Evolutionary conservation across 495 filamentous ascomycete species (phyloP).

Genomic region (Amorphotheca resinae): DNA sequence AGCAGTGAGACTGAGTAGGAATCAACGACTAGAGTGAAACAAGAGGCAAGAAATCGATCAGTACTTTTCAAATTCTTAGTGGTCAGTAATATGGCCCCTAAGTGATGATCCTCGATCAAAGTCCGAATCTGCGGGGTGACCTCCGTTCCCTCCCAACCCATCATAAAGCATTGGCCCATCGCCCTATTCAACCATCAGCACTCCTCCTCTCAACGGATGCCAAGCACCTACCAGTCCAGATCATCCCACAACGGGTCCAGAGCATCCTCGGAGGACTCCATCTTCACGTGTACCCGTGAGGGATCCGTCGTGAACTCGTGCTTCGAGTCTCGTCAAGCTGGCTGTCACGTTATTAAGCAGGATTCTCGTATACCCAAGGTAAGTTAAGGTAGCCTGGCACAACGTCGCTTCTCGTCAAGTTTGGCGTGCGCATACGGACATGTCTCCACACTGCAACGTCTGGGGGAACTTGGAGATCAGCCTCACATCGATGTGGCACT

Average conservation of each 20-base stretch:
- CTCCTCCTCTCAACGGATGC: not conserved
- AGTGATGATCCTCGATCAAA: constrained; percentile 73
- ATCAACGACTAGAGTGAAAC: too few relatives aligned
- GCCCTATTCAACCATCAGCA: constrained; percentile 28
- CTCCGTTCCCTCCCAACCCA: constrained; percentile 87
- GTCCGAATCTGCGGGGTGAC: constrained; percentile 75
- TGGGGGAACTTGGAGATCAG: too few relatives aligned
- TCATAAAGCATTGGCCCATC: constrained; percentile 76
- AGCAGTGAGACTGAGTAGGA: too few relatives aligned
- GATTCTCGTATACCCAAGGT: too few relatives aligned
- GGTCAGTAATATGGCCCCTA: constrained; percentile 73
- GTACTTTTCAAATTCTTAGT: constrained; percentile 89
- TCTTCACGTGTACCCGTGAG: constrained; percentile 5
- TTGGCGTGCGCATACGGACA: constrained; percentile 1
- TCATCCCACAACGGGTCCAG: constrained; percentile 62
- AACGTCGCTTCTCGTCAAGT: constrained; percentile 9
- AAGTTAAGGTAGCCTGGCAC: constrained; percentile 4
- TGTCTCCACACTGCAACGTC: constrained; percentile 7
- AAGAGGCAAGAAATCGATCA: too few relatives aligned
- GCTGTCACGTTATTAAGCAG: not conserved
- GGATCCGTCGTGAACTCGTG: not conserved
- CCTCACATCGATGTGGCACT: too few relatives aligned
- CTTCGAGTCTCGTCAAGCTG: not conserved
- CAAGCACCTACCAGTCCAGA: constrained; percentile 40
- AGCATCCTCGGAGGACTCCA: constrained; percentile 24